A percentile compares a stretch with the other conserved stretches of the same genome.
Conservation (phyloP, 345 rosid genomes). For the Turritis glabra region DNA sequence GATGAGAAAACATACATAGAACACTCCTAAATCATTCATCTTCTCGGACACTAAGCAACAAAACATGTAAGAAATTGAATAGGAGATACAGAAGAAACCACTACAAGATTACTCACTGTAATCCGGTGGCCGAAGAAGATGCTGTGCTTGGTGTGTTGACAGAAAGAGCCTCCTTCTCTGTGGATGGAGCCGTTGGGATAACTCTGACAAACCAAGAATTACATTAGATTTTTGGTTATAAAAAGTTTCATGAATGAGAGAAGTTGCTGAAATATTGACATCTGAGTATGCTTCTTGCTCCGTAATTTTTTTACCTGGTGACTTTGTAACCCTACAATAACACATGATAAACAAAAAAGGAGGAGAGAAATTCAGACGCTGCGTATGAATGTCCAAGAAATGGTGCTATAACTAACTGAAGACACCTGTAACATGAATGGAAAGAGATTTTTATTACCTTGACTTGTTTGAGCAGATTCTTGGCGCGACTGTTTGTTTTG, state of each 20-base stretch:
- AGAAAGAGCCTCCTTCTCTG: conserved; percentile 1
- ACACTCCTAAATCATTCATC: neutral
- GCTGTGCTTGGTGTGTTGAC: conserved; percentile 2
- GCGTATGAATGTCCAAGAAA: neutral
- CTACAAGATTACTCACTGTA: conserved; percentile 35
- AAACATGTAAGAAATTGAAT: neutral
- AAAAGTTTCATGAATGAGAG: neutral
- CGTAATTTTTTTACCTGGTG: conserved; percentile 41
- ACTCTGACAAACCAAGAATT: neutral
- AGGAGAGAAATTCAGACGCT: neutral
- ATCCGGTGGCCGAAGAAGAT: conserved; percentile 27
- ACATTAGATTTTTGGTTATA: neutral
- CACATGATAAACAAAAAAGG: neutral
- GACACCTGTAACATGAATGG: neutral
- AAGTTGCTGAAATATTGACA: neutral
- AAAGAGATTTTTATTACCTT: conserved; percentile 49
- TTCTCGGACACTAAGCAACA: neutral
- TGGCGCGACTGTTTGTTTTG: conserved; percentile 52
- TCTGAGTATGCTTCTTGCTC: neutral
- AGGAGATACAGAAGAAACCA: neutral
- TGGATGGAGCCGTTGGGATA: neutral
- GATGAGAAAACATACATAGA: neutral
- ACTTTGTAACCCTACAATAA: conserved; percentile 57
- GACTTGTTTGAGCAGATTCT: conserved; percentile 66
- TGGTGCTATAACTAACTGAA: neutral